A percentile compares a stretch with the other conserved stretches of the same genome.
phyloP scores from a whole-genome alignment of 441 rosid species.

The Erodium moschatum region DNA sequence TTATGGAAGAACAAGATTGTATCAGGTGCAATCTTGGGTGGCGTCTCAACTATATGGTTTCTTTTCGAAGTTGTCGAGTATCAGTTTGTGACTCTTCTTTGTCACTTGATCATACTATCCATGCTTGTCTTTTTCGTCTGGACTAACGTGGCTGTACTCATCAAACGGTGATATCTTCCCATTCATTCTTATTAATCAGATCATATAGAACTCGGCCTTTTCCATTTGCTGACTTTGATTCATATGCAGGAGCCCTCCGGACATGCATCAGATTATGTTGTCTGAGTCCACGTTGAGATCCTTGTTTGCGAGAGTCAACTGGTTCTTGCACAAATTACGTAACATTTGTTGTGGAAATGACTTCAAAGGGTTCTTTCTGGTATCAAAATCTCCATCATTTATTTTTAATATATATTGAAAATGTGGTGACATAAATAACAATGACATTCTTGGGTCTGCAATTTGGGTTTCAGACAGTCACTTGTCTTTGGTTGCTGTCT shows the following conservation, averaged over 20 bases:
- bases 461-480: constrained; percentile 30
- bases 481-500: constrained; percentile 39
- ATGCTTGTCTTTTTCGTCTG: constrained; percentile 35
- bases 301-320: constrained; percentile 25
- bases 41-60: constrained; percentile 38
- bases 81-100: constrained; percentile 42
- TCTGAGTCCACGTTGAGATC: constrained; percentile 31
- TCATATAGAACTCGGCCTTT: too few relatives aligned
- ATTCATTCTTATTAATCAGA: too few relatives aligned
- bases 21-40: constrained; percentile 36
- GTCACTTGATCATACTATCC: constrained; percentile 28
- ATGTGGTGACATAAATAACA: too few relatives aligned
- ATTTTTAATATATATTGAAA: neutral
- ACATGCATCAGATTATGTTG: constrained; percentile 25
- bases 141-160: constrained; percentile 33
- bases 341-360: constrained; percentile 38
- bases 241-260: constrained; percentile 34
- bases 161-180: constrained; percentile 27
- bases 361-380: constrained; percentile 32
- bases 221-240: too few relatives aligned
- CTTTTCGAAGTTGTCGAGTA: constrained; percentile 49
- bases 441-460: neutral
- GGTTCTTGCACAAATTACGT: constrained; percentile 26
- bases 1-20: constrained; percentile 42
- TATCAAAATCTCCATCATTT: constrained; percentile 12